Base-by-base conservation (phyloP, 2,329 filamentous ascomycete genomes). In the Mollisiaceae sp. region DNA sequence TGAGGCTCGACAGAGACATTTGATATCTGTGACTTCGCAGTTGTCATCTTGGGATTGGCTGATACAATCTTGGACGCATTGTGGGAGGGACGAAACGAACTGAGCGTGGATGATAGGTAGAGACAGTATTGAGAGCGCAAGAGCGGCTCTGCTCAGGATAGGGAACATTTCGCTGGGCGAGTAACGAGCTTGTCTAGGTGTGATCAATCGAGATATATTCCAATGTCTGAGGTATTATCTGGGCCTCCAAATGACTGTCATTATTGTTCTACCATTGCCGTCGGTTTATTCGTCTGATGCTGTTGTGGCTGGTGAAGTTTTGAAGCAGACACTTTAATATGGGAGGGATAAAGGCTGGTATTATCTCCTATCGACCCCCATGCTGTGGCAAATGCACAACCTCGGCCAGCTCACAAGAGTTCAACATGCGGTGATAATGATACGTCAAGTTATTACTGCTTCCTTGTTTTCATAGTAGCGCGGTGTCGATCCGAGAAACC, bases 1-100 rank as follows among this genome's bases (percentile, higher is more conserved):
- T 6, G 77, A 76, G 22, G 73, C 72, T 63, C 72, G 71, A 74
- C 80, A 82, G 60, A 81, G 71, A 70, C 79, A 81, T 57, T 72
- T 72, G 14, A 75, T 67, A 63, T 78, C 73, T 59, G 67, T 69
- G 9, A 73, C 64, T 14, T 70, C 59, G 68, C 79, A 80, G 11
- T 75, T 76, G 18, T 75, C 72, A 59, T 75, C 73, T 24, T 59
- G 36, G 8, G 69, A 69, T n/a, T 68, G 47, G 2, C 73, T 65
- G 64, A 80, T 71, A 68, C 79, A 81, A 60, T 73, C 73, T 64
- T 71, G 65, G 41, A 80, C 74, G 72, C 79, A 81, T 32, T 66
- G 32, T 18, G 74, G 72, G 52, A 74, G 64, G 22, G 61, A 50
- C 14, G 62, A 57, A 64, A 73, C 52, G 72, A 73, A 69, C 73